Evolutionary conservation across 805 yeast species (phyloP).

Genomic region (Huiozyma naganishii): DNA sequence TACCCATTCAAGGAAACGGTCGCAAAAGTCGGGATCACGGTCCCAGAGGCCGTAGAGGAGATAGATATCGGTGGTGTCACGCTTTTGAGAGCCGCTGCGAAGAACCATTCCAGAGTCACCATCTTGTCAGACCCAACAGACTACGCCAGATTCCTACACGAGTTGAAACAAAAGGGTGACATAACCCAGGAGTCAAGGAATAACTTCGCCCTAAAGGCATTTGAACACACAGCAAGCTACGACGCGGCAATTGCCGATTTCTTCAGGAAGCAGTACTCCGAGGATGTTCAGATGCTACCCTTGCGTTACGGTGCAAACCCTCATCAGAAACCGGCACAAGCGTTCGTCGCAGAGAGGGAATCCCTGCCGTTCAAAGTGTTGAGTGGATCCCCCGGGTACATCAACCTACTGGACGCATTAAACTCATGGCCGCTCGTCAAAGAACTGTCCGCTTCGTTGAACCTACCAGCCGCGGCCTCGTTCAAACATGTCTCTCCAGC

Average conservation of each 20-base stretch:
- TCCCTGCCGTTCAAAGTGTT: constrained; percentile 87
- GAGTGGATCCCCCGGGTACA: constrained; percentile 94
- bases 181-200: constrained; percentile 65
- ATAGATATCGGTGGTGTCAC: constrained; percentile 98
- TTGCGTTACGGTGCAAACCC: constrained; percentile 98
- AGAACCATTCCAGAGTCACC: constrained; percentile 92
- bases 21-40: constrained; percentile 86
- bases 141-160: constrained; percentile 76
- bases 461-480: constrained; percentile 96
- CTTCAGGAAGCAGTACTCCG: constrained; percentile 93
- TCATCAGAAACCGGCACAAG: constrained; percentile 98
- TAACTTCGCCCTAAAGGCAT: constrained; percentile 85
- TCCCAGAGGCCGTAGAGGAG: constrained; percentile 96
- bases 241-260: constrained; percentile 92
- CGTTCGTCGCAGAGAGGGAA: constrained; percentile 74
- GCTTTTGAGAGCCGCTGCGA: constrained; percentile 93
- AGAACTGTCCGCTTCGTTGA: constrained; percentile 86
- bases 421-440: constrained; percentile 98
- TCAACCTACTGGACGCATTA: constrained; percentile 87
- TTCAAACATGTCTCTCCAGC: constrained; percentile 99
- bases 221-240: constrained; percentile 95
- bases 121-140: constrained; percentile 90
- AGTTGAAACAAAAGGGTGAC: constrained; percentile 56
- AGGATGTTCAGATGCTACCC: constrained; percentile 77
- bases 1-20: constrained; percentile 97